Base-by-base conservation (phyloP, 164 flowering plant genomes). In the Kalanchoe fedtschenkoi region DNA sequence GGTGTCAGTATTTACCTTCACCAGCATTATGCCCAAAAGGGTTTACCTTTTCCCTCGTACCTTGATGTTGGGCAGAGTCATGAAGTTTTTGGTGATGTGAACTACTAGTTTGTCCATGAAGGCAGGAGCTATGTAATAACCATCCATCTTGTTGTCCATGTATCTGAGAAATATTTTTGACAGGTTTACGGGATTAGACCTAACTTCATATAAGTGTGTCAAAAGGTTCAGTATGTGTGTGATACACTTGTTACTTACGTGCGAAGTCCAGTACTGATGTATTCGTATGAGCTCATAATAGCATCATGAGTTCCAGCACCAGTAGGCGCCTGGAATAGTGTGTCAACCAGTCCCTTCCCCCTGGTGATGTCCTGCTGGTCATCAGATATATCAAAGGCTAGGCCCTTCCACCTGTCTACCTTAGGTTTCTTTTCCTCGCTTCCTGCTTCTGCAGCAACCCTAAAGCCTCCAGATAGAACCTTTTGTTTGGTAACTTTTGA, bases 281-380 rank as follows among this genome's bases (percentile, higher is more conserved):
- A 75, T 0, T 75, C 78, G 29, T 71, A 71, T 14, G 72, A 66
- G 44, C 70, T 71, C 68, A 75, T 28, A 68, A 75, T 59, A 9
- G 72, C 68, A 28, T 66, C 34, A 34, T 75, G 78, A 21, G 78
- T 75, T 47, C 78, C 78, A 6, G 65, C 5, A 5, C 61, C 68
- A 41, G 15, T 44, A 21, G 75, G 75, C 46, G 78, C 78, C 53
- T 71, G 75, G 61, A 75, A 71, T 28, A 75, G 72, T 3, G 72
- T 19, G 22, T 75, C 78, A 24, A 75, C 78, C 78, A 75, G 42
- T 17, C 78, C 78, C 62, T 75, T 75, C 32, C 78, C 78, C 42
- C 78, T 65, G 35, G 75, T 69, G 37, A 75, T 71, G 62, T 75
- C 78, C 58, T 75, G 78, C 39, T 75, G 78, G 46, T 75, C 78